Conservation (phyloP, 176 grass and related monocot genomes). For the Zoysia pacifica region DNA sequence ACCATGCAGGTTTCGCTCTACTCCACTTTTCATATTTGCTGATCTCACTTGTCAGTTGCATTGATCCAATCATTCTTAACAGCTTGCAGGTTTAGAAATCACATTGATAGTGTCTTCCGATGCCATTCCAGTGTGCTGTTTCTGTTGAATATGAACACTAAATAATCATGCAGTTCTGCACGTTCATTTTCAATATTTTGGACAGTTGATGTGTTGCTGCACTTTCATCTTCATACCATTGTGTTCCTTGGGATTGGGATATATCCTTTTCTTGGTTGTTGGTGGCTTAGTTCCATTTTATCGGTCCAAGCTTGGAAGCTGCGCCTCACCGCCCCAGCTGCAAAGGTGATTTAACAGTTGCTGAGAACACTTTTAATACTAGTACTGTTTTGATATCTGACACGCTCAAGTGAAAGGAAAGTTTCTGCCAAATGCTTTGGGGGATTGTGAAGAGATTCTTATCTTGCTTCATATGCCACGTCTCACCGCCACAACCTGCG, state of each 20-base stretch:
- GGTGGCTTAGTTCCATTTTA: not conserved
- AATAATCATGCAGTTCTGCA: too few relatives aligned
- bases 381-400: constrained; percentile 3
- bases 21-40: not conserved
- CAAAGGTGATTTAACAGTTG: constrained; percentile 9
- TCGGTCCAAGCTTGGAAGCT: not conserved
- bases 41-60: not conserved
- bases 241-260: not conserved
- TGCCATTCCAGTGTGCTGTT: not conserved
- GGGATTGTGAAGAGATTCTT: constrained; percentile 39
- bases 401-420: constrained; percentile 6
- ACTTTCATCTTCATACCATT: too few relatives aligned
- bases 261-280: constrained; percentile 43
- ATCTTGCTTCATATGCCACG: constrained; percentile 25
- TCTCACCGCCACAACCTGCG: constrained; percentile 24
- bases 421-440: constrained; percentile 21
- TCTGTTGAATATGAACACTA: too few relatives aligned
- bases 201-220: too few relatives aligned
- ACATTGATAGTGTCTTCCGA: not conserved
- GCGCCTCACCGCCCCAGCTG: not conserved
- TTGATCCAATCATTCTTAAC: not conserved
- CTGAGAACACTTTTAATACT: not conserved
- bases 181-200: too few relatives aligned
- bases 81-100: not conserved
- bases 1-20: not conserved